Conservation (phyloP, 208 protist species). For the Trypanosoma boissoni region DNA sequence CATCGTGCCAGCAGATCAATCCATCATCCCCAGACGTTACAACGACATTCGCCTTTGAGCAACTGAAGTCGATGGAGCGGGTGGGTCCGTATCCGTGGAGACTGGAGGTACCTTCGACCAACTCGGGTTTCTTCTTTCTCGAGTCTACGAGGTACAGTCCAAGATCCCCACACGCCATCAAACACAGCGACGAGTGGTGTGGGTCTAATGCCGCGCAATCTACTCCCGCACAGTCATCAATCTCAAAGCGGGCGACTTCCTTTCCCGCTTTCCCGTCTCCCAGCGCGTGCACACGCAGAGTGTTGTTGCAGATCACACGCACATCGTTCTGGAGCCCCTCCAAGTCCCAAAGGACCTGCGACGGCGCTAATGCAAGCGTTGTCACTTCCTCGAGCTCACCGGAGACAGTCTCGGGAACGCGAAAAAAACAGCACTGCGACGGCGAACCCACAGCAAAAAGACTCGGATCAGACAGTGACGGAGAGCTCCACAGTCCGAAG, state of each 20-base stretch:
- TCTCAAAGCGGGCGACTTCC: slow-evolving; percentile 32
- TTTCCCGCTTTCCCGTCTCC: slow-evolving; percentile 31
- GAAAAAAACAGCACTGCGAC: slow-evolving; percentile 31
- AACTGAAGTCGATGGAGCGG: slow-evolving; percentile 64
- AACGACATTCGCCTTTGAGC: slow-evolving; percentile 51
- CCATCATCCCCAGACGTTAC: slow-evolving; percentile 72
- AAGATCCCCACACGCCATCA: slow-evolving; percentile 33
- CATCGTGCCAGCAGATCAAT: slow-evolving; percentile 64
- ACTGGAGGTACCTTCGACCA: slow-evolving; percentile 20
- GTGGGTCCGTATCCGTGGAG: slow-evolving; percentile 62
- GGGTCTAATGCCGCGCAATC: slow-evolving; percentile 58
- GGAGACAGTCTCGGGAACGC: slow-evolving; percentile 34
- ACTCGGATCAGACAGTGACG: slow-evolving; percentile 39
- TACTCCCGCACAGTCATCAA: slow-evolving; percentile 20
- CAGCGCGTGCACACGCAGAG: slow-evolving; percentile 35
- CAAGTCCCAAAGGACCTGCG: slow-evolving; percentile 74
- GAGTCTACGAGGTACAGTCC: slow-evolving; percentile 65
- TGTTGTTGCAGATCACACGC: slow-evolving; percentile 23
- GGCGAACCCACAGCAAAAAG: slow-evolving; percentile 40
- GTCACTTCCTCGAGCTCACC: slow-evolving; percentile 39
- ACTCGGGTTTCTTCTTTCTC: slow-evolving; percentile 38
- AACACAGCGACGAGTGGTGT: slow-evolving; percentile 63
- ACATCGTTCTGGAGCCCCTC: slow-evolving; percentile 79
- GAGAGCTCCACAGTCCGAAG: slow-evolving; percentile 59
- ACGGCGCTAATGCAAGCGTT: slow-evolving; percentile 18